These are phyloP conservation scores for Populus trichocarpa DNA, from an alignment of 441 rosid species.

Conservation along the genomic window DNA sequence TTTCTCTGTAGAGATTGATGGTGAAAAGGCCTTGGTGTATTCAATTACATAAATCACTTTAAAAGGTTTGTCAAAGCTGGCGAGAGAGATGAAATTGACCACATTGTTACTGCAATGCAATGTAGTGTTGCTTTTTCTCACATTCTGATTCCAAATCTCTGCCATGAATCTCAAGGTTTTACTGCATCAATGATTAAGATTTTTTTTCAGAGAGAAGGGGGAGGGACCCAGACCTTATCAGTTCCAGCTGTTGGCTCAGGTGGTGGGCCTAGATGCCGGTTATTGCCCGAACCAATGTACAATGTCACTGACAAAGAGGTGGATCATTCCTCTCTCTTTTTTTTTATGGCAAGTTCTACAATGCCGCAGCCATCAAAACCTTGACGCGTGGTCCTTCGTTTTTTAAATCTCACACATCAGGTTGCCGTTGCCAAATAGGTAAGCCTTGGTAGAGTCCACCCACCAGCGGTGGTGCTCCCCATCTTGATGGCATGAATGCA, in stretches of 20 bases:
- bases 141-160: constrained; percentile 19
- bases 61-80: background rate
- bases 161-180: constrained; percentile 37
- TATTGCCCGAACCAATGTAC: constrained; percentile 56
- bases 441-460: background rate
- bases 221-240: constrained; percentile 48
- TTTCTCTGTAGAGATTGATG: constrained; percentile 11
- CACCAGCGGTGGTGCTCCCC: background rate
- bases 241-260: constrained; percentile 69
- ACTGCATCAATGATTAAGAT: constrained; percentile 47
- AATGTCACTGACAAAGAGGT: constrained; percentile 76
- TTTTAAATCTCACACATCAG: background rate
- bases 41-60: constrained; percentile 23
- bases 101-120: constrained; percentile 13
- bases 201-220: constrained; percentile 9
- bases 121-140: background rate
- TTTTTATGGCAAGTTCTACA: background rate
- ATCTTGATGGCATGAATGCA: background rate
- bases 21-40: constrained; percentile 19
- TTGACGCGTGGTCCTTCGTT: background rate
- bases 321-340: constrained; percentile 51
- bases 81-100: constrained; percentile 30
- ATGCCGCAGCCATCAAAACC: background rate
- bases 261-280: constrained; percentile 50
- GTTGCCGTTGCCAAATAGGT: background rate